Conservation (phyloP, 371 early-diverging fungal species). For the Mortierella sp. region DNA sequence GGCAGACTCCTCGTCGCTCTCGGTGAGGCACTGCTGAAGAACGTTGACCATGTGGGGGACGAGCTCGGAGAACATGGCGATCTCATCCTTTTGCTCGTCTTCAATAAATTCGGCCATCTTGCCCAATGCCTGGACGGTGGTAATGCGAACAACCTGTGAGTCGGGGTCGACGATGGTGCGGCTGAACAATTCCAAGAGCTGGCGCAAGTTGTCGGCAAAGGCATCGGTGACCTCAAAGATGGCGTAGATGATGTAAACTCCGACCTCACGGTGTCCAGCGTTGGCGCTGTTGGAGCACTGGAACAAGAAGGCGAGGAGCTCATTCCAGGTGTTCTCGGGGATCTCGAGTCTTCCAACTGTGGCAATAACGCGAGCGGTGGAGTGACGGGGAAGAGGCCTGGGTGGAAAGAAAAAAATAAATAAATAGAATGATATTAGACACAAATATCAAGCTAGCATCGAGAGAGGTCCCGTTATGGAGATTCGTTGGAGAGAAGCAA, state of each 20-base stretch:
- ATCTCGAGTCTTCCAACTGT: conserved; percentile 90
- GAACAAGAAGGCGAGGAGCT: conserved; percentile 83
- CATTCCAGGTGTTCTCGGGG: conserved; percentile 82
- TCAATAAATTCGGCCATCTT: conserved; percentile 90
- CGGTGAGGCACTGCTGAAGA: conserved; percentile 78
- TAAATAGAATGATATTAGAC: too few relatives aligned
- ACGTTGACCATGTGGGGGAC: conserved; percentile 90
- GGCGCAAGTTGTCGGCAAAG: conserved; percentile 72
- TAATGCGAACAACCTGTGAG: conserved; percentile 81
- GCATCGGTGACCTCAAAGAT: conserved; percentile 87
- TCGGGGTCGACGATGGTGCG: conserved; percentile 86
- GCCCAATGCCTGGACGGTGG: conserved; percentile 85
- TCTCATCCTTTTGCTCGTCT: conserved; percentile 71
- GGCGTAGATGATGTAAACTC: conserved; percentile 84
- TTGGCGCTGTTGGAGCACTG: conserved; percentile 78
- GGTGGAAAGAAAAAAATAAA: not conserved
- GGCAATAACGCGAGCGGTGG: conserved; percentile 88
- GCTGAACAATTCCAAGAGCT: conserved; percentile 79
- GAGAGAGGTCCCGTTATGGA: too few relatives aligned
- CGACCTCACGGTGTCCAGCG: conserved; percentile 87
- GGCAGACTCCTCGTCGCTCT: conserved; percentile 79
- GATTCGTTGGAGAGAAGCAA: too few relatives aligned
- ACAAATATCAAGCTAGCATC: too few relatives aligned
- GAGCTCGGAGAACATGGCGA: conserved; percentile 78
- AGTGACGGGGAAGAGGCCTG: conserved; percentile 82